Evolutionary conservation across 768 basidiomycete genomes (phyloP), one percentile per base, ranked within the genome.

Genomic region (Amanita jacksonii): DNA sequence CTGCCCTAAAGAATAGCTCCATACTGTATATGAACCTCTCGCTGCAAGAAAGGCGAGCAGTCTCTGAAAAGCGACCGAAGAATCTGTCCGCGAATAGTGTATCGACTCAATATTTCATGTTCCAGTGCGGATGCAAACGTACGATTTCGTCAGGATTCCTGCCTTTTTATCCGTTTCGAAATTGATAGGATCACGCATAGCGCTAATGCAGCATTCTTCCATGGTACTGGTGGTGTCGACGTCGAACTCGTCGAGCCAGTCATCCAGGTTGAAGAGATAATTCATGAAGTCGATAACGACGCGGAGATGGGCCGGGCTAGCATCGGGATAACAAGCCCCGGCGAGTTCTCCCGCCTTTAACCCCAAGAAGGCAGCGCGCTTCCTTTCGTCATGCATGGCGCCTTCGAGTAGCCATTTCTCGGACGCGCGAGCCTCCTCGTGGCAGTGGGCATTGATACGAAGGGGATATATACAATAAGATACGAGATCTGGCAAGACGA

Each of bases 1-100:
- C 68, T 27, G 77, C 79, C 51, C 73, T 69, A 60, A 84, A 80
- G 65, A 79, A 85, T 50, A 76, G 66, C 24, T 78, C 72, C 58
- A 79, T 70, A 16, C 76, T 77, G 50, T 79, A 70, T 48, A 74
- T 73, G 59, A 84, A 83, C 10, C 82, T 74, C 43, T 67, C 45
- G 15, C 30, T 9, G 32, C 49, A 50, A 13, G 15, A 27, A 8
- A 34, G 45, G 10, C 49, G 45, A 28, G 45, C 45, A 3, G 45
- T 50, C 16, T 38, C 39, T 5, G 27, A 12, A 20, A 50, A 35
- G 9, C 49, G 30, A 25, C 34, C 27, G 30, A 46, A 50, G 40
- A 50, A 50, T 15, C 49, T 50, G 43, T 41, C 30, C 40, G 27
- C 40, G 39, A 24, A 15, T 9, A 44, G n/a, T 31, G 40, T 38